Base-by-base conservation (phyloP, 1,139 yeast genomes). In the Wickerhamiella infanticola region DNA sequence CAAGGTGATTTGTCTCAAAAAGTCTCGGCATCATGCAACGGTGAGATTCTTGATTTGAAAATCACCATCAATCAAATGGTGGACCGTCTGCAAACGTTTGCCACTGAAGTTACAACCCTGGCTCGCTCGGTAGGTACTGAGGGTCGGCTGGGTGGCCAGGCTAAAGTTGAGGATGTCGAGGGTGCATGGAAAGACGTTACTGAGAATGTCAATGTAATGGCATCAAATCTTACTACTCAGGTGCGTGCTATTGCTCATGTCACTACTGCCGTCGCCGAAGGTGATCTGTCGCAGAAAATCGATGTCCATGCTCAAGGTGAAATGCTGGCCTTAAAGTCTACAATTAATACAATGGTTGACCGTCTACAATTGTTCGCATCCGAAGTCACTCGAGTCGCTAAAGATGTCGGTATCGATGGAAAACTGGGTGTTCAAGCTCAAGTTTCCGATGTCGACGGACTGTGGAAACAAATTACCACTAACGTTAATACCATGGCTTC, bases 171-270 rank as follows among this genome's bases (percentile, higher is more conserved):
- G 56, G 94, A 83, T 62, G 94, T 84, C 29, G 94, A 83, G 64
- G 95, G 95, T 44, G 88, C 93, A 7, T 84, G 94, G 94, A 83
- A 82, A 58, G 94, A 86, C 40, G 83, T 84, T 40, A 84, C 94
- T 0, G 93, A 82, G 61, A 84, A 83, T 56, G 94, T 84, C 51
- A 84, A 84, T 59, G 75, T 81, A 41, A 84, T 84, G 95, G 95
- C 95, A 2, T 78, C 85, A 4, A 84, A 84, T 62, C 70, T 84
- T 58, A 84, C 95, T 1, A 82, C 81, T 53, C 95, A 84, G 66
- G 94, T 84, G 56, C 75, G 95, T 63, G 77, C 90, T 3, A 84
- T 84, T 57, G 94, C 94, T 6, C 81, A 88, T 3, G 94, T 84
- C 45, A 84, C 95, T 1, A 84, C 94, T 1, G 94, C 94, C 1